A percentile compares a stretch with the other conserved stretches of the same genome.
phyloP scores from a whole-genome alignment of 805 yeast genomes.

The Lachancea thermotolerans region DNA sequence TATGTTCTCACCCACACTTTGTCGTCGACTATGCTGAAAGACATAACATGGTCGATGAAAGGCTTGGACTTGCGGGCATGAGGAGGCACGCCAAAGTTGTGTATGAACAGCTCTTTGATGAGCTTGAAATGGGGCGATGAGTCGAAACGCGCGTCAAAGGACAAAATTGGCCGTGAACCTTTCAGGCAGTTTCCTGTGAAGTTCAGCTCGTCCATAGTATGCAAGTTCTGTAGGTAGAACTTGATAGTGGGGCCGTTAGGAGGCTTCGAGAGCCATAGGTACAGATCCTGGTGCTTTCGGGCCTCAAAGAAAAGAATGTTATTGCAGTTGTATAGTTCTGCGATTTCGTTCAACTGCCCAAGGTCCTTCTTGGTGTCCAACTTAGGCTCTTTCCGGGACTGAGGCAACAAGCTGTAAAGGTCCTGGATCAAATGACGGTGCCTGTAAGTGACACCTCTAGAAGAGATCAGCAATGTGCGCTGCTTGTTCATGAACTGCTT shows the following conservation, averaged over 20 bases:
- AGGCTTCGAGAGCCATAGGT: constrained; percentile 90
- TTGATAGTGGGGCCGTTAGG: constrained; percentile 97
- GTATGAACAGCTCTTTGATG: constrained; percentile 76
- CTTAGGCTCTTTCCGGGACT: constrained; percentile 93
- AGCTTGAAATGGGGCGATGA: constrained; percentile 60
- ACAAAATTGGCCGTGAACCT: constrained; percentile 90
- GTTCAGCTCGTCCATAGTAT: constrained; percentile 91
- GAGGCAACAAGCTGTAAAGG: constrained; percentile 74
- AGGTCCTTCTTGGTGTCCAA: constrained; percentile 88
- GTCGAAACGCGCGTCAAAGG: constrained; percentile 79
- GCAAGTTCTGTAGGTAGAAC: constrained; percentile 89
- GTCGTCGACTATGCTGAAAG: constrained; percentile 86
- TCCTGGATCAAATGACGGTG: constrained; percentile 92
- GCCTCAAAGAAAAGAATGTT: constrained; percentile 91
- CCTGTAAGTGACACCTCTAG: constrained; percentile 91
- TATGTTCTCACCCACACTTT: constrained; percentile 94
- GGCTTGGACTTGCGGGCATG: constrained; percentile 88
- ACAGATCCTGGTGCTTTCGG: constrained; percentile 91
- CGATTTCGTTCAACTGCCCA: constrained; percentile 86
- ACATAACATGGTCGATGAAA: constrained; percentile 89
- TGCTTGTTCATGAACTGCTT: constrained; percentile 74
- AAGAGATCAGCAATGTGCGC: constrained; percentile 79
- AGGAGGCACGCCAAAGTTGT: constrained; percentile 93
- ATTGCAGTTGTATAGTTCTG: constrained; percentile 95
- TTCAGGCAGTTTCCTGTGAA: constrained; percentile 94